Base-by-base conservation (phyloP, 306 rosid genomes). In the Rubus idaeus region DNA sequence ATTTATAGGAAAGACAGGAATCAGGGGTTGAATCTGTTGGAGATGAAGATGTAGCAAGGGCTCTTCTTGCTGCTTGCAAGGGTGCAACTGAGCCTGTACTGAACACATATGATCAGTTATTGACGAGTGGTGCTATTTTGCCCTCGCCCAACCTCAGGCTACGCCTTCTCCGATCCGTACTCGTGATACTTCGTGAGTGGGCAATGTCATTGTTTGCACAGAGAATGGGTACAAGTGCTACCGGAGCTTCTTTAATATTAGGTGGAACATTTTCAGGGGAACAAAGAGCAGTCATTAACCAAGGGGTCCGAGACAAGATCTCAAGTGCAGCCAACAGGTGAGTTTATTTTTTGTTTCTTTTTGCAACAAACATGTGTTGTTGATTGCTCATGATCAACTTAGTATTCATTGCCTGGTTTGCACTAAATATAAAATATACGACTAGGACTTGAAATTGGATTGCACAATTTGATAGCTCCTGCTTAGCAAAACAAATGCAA, bases 11-110 rank as follows among this genome's bases (percentile, higher is more conserved):
- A 88, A 89, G 98, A 85, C 83, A 85, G 58, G 90, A 83, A 61
- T 85, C 89, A 41, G 93, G 96, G 58, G 86, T 85, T 79, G 99
- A 95, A 86, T 21, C 90, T 3, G 88, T 95, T 71, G 98, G 99
- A 75, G 97, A 89, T 77, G 99, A 95, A 82, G 99, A 95, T 75
- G 87, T 95, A 81, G 89, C 97, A 47, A 95, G 98, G 80, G 94
- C 97, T 73, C 90, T 95, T 78, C 89, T 95, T 75, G 90, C 89
- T 81, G 96, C 95, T 60, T 95, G 99, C 83, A 95, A 91, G 87
- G 97, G 96, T 76, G 96, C 99, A 52, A 89, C 91, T 35, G 99
- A 95, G 83, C 99, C 97, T 67, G 96, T 95, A 45, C 75, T 91
- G 90, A 95, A 88, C 71, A 84, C 96, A 80, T 95, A 95, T 23